These are phyloP conservation scores for Cystofilobasidium macerans DNA, from an alignment of 768 basidiomycete genomes.

Conservation along the genomic window DNA sequence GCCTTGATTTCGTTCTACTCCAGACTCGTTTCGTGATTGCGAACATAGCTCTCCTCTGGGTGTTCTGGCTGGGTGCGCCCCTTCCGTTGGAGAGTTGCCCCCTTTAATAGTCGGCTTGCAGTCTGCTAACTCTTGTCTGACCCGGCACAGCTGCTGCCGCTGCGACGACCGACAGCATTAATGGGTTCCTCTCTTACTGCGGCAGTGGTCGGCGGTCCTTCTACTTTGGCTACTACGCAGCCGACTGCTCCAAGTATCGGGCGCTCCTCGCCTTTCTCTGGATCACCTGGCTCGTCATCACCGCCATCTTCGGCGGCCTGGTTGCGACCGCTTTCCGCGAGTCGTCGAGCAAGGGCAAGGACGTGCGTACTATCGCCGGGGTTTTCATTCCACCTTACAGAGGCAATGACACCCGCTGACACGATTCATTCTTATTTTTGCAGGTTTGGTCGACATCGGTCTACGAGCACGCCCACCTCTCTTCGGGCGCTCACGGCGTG, in stretches of 20 bases:
- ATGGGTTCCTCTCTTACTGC: background rate
- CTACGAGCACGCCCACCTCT: too few species aligned
- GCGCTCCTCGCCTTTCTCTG: background rate
- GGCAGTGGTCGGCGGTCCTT: background rate
- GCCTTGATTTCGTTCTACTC: background rate
- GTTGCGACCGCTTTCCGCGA: background rate
- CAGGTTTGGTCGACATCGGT: too few species aligned
- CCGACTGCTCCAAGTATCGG: background rate
- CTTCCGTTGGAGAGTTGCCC: too few species aligned
- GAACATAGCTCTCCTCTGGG: background rate
- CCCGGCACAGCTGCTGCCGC: background rate
- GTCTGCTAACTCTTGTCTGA: too few species aligned
- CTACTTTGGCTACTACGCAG: background rate
- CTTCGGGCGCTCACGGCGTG: too few species aligned
- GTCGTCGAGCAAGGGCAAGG: background rate
- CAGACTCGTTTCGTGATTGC: background rate
- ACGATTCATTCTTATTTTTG: too few species aligned
- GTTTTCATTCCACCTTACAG: background rate
- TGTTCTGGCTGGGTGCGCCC: background rate
- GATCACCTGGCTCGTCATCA: background rate
- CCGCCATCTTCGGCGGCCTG: background rate
- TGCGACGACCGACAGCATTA: background rate
- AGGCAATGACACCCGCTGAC: too few species aligned
- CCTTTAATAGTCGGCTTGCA: too few species aligned
- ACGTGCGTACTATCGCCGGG: too few species aligned